phyloP scores from a whole-genome alignment of 2,329 filamentous ascomycete species.

The Cercospora sesami region DNA sequence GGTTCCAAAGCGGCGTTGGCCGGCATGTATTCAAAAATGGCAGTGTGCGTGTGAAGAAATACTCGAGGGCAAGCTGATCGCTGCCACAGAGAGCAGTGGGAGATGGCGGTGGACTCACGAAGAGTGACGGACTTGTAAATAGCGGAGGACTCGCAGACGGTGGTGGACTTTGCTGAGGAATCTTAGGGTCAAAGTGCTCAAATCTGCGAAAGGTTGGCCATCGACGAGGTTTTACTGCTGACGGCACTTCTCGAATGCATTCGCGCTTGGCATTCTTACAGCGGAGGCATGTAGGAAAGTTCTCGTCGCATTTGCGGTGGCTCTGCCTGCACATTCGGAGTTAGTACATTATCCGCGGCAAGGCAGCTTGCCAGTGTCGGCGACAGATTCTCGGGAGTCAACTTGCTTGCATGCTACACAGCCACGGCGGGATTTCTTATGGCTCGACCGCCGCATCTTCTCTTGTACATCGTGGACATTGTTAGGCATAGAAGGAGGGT shows the following conservation, averaged over 20 bases:
- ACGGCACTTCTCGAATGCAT: background rate
- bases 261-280: background rate
- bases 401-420: background rate
- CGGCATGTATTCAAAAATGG: background rate
- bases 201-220: background rate
- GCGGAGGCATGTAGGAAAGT: background rate
- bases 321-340: background rate
- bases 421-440: background rate
- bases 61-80: background rate
- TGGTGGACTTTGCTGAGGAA: background rate
- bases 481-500: background rate
- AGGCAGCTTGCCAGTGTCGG: background rate
- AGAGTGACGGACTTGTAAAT: background rate
- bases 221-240: background rate
- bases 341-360: background rate
- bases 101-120: background rate
- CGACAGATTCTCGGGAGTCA: background rate
- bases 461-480: background rate
- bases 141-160: background rate
- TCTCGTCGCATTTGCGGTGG: background rate
- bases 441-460: background rate
- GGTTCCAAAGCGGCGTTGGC: background rate
- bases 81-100: background rate
- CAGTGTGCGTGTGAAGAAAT: background rate
- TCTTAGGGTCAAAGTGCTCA: background rate